Evolutionary conservation across 2,329 filamentous ascomycete genomes (phyloP).

Genomic region (Xylaria digitata): DNA sequence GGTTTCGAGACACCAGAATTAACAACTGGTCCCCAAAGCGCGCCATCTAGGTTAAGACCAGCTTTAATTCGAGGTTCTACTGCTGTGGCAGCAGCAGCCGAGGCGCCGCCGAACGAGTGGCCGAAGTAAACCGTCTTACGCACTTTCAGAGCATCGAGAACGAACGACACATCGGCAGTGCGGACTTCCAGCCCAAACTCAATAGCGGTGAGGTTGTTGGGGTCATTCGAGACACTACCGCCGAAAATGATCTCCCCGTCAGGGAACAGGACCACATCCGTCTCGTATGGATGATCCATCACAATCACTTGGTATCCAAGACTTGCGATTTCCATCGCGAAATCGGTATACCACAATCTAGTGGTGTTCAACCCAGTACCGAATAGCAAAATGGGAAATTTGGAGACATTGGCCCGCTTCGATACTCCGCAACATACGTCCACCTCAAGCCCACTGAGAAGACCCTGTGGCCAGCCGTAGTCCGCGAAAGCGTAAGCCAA

Average conservation of each 20-base stretch:
- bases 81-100: constrained; percentile 23
- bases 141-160: constrained; percentile 28
- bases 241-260: constrained; percentile 36
- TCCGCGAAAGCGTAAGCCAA: constrained; percentile 24
- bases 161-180: constrained; percentile 28
- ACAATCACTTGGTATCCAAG: constrained; percentile 32
- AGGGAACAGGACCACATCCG: constrained; percentile 34
- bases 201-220: constrained; percentile 25
- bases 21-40: constrained; percentile 32
- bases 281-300: constrained; percentile 37
- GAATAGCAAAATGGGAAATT: constrained; percentile 29
- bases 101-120: constrained; percentile 34
- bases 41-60: constrained; percentile 32
- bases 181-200: constrained; percentile 33
- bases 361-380: constrained; percentile 35
- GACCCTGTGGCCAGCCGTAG: constrained; percentile 30
- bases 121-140: constrained; percentile 33
- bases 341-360: constrained; percentile 31
- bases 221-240: constrained; percentile 23
- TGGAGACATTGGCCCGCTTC: constrained; percentile 10
- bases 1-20: constrained; percentile 25
- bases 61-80: constrained; percentile 28
- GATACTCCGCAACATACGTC: constrained; percentile 33
- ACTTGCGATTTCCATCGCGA: constrained; percentile 35
- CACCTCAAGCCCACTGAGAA: constrained; percentile 27